Base-by-base conservation (phyloP, 164 flowering plant species). In the Warburgia ugandensis region DNA sequence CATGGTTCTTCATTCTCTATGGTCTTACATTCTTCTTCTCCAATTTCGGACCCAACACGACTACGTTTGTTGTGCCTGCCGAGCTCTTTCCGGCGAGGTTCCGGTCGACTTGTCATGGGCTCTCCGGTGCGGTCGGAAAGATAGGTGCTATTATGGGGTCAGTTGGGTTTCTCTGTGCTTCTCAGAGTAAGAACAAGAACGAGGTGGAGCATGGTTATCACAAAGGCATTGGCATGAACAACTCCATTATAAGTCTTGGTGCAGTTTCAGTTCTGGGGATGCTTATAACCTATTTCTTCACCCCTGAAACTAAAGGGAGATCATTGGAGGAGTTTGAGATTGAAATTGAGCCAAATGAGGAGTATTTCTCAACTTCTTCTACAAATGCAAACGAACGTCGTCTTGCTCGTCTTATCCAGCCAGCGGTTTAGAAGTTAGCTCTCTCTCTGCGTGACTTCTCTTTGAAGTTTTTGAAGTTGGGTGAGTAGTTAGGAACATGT, bases 41-140 rank as follows among this genome's bases (percentile, higher is more conserved):
- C 11, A 83, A 80, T 35, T 73, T 78, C 13, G 86, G 86, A 6
- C 91, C 91, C 3, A 83, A 80, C 53, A 73, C 84, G 0, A 80
- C 86, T 2, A 83, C 86, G 0, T 83, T 83, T 27, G 78, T 80
- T 1, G 74, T 78, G 10, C 90, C 90, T 0, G 84, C 86, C 0
- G 90, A 83, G 64, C 77, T 80, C 0, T 83, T n/a, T n/a, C n/a
- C n/a, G n/a, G n/a, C n/a, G n/a, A n/a, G n/a, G n/a, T n/a, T n/a
- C n/a, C n/a, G n/a, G n/a, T 52, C 86, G 2, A 80, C 91, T 0
- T 80, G 86, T 47, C 91, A 83, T 62, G 91, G 86, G 2, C 65
- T 83, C 1, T 66, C 82, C 0, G 86, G 76, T 11, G 80, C 86
- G 2, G 60, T 63, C 1, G 86, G 91, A 0, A 83, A 80, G 52